A percentile compares a stretch with the other conserved stretches of the same genome.
Conservation (phyloP, 1,139 yeast genomes). For the Sugiyamaella castrensis region DNA sequence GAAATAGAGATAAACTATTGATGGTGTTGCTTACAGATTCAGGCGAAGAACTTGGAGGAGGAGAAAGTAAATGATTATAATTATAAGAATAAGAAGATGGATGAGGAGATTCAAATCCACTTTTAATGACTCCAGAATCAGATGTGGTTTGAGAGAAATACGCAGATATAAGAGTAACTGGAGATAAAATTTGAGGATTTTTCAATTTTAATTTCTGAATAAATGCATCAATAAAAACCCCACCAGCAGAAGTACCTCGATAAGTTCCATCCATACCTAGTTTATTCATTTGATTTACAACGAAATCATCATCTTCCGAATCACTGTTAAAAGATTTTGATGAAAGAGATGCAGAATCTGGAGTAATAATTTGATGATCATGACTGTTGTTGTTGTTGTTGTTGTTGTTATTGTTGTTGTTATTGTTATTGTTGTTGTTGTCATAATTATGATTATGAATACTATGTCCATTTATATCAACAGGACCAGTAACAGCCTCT, state of each 20-base stretch:
- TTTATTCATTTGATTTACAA: conserved; percentile 30
- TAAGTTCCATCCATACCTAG: conserved; percentile 33
- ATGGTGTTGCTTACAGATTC: not conserved
- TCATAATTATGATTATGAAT: conserved; percentile 11
- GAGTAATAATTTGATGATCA: not conserved
- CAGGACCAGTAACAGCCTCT: conserved; percentile 20
- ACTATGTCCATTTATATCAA: conserved; percentile 5
- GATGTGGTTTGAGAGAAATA: conserved; percentile 17
- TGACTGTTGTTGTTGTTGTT: not conserved
- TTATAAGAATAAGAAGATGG: conserved; percentile 9
- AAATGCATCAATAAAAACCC: conserved; percentile 32
- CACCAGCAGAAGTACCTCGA: conserved; percentile 38
- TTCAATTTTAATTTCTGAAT: conserved; percentile 30
- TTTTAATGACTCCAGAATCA: conserved; percentile 5
- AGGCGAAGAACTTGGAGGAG: conserved; percentile 13
- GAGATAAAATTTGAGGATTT: conserved; percentile 24
- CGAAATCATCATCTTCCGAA: conserved; percentile 27
- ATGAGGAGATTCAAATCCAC: conserved; percentile 13
- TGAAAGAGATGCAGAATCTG: not conserved
- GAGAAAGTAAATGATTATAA: conserved; percentile 4
- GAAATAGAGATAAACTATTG: conserved; percentile 19
- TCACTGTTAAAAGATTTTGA: conserved; percentile 3
- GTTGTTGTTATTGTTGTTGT: not conserved
- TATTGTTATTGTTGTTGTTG: not conserved
- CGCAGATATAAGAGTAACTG: conserved; percentile 22